Evolutionary conservation across 371 early-diverging fungal species (phyloP).

Genomic region (Lichtheimia ramosa): DNA sequence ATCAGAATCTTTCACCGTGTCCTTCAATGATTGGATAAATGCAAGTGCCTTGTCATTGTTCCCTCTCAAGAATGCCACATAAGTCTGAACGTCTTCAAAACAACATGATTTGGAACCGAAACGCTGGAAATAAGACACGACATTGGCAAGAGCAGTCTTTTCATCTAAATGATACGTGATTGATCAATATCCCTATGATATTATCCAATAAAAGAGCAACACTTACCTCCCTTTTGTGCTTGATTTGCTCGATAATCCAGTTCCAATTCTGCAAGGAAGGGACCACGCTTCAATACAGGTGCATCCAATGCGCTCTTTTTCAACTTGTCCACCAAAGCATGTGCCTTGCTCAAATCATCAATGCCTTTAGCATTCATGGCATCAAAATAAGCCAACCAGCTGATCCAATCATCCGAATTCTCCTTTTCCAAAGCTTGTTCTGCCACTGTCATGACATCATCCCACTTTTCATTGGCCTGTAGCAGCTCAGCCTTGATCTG

Average conservation of each 20-base stretch:
- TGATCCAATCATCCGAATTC: conserved; percentile 74
- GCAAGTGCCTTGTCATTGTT: conserved; percentile 22
- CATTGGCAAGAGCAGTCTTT: conserved; percentile 33
- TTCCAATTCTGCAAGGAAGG: conserved; percentile 77
- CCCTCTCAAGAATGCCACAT: conserved; percentile 41
- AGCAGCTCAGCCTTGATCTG: conserved; percentile 59
- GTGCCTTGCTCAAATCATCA: conserved; percentile 33
- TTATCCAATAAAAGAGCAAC: background rate
- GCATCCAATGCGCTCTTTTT: conserved; percentile 34
- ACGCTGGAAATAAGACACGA: conserved; percentile 58
- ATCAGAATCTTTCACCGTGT: conserved; percentile 27
- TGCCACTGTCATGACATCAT: conserved; percentile 32
- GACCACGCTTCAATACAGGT: conserved; percentile 61
- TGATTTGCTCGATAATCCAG: conserved; percentile 48
- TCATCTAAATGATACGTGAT: conserved; percentile 25
- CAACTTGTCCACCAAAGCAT: conserved; percentile 35
- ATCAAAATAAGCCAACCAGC: conserved; percentile 64
- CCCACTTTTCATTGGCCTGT: conserved; percentile 50
- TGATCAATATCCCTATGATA: background rate
- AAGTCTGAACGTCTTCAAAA: conserved; percentile 76
- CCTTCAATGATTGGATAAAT: conserved; percentile 37
- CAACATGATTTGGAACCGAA: conserved; percentile 75
- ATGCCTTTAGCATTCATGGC: conserved; percentile 38
- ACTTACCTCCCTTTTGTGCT: conserved; percentile 10
- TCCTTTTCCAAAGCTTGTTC: conserved; percentile 42